phyloP scores from a whole-genome alignment of 768 basidiomycete genomes.

The Coprinellus micaceus region DNA sequence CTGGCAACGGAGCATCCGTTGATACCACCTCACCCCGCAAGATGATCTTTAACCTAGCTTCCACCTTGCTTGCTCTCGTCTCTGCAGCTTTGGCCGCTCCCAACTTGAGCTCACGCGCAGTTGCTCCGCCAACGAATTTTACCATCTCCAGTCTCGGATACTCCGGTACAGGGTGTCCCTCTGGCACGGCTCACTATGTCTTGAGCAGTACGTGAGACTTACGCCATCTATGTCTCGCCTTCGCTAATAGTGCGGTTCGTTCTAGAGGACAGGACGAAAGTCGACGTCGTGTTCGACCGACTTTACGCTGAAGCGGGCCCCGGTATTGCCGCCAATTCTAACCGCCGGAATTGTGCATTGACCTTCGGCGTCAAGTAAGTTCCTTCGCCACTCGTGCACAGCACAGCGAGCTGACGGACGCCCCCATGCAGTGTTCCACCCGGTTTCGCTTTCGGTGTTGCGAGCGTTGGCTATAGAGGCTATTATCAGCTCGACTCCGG shows the following conservation, averaged over 20 bases:
- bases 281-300: conserved; percentile 8
- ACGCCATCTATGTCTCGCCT: background rate
- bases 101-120: background rate
- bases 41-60: conserved; percentile 5
- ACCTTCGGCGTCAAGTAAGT: conserved; percentile 15
- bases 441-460: conserved; percentile 24
- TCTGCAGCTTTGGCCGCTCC: background rate
- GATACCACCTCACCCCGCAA: background rate
- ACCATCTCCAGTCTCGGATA: conserved; percentile 16
- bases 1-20: too few relatives aligned
- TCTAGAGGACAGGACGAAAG: conserved; percentile 1
- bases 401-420: background rate
- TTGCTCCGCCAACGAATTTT: conserved; percentile 10
- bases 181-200: conserved; percentile 14
- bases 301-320: conserved; percentile 13
- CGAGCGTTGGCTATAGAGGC: conserved; percentile 22
- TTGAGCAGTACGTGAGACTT: conserved; percentile 10
- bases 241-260: too few relatives aligned
- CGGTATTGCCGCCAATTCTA: conserved; percentile 7
- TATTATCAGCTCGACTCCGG: conserved; percentile 24
- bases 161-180: conserved; percentile 19
- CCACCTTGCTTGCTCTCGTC: background rate
- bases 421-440: background rate
- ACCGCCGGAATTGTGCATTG: conserved; percentile 12
- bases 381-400: background rate